phyloP scores from a whole-genome alignment of 441 rosid genomes.

The Jatropha multifida region DNA sequence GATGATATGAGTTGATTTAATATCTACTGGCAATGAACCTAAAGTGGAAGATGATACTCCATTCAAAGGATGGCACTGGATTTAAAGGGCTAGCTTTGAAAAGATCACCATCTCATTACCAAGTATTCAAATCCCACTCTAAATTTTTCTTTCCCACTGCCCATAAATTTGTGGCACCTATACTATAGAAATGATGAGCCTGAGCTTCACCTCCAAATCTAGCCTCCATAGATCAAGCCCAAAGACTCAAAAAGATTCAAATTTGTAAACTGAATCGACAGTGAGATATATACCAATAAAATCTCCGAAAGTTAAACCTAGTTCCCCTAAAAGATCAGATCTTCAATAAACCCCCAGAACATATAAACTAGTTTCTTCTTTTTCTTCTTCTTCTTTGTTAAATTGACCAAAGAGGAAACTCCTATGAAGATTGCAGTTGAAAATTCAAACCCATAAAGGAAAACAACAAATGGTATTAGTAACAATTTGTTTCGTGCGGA shows the following conservation, averaged over 20 bases:
- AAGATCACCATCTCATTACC: constrained; percentile 99
- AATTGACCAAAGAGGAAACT: too few relatives aligned
- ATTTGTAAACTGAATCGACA: constrained; percentile 19
- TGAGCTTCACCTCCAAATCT: constrained; percentile 60
- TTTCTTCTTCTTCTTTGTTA: too few relatives aligned
- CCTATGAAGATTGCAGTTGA: too few relatives aligned
- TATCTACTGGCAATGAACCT: too few relatives aligned
- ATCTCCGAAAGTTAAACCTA: neutral
- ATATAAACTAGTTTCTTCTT: too few relatives aligned
- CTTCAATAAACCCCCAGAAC: constrained; percentile 19
- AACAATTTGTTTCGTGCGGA: too few relatives aligned
- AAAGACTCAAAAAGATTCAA: constrained; percentile 26
- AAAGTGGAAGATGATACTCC: too few relatives aligned
- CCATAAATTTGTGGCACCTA: constrained; percentile 42
- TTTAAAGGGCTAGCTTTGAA: constrained; percentile 72
- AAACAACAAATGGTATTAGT: too few relatives aligned
- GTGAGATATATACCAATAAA: neutral
- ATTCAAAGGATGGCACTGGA: constrained; percentile 32
- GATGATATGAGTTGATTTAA: too few relatives aligned
- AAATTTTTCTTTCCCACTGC: constrained; percentile 61
- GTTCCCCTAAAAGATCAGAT: constrained; percentile 41
- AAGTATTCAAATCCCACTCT: constrained; percentile 93
- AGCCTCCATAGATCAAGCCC: constrained; percentile 62
- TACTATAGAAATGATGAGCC: constrained; percentile 49
- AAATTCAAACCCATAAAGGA: too few relatives aligned